Evolutionary conservation across 1,139 yeast species (phyloP), one percentile per base, ranked within the genome.

Genomic region (Hansenula sp.): DNA sequence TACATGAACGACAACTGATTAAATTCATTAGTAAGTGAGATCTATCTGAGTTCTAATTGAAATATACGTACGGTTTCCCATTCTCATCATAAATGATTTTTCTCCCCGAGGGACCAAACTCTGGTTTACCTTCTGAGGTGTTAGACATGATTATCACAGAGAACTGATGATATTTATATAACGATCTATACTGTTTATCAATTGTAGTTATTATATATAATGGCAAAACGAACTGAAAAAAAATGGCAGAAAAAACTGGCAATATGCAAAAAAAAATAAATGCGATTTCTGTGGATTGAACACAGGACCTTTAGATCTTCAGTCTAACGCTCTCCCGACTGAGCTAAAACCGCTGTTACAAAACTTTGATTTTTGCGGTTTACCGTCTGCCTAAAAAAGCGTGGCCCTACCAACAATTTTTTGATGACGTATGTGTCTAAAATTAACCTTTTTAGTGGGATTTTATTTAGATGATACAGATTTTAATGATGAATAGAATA

Each of bases 241-340:
- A 12, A 14, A 14, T 8, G 13, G 26, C 10, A 8, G 25, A 18
- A 5, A 22, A 11, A 6, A 16, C 13, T n/a, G 11, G 5, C 10
- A 21, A 24, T 6, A 4, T 2, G 27, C 12, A 28, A 45, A 22
- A 27, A 41, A 46, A 51, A 57, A 49, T 47, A 46, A 44, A 56
- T 77, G 84, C 83, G 82, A 73, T 64, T 73, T 77, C 79, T 77
- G 83, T 77, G 84, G 83, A 77, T 78, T 79, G 84, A 78, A 78
- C 84, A 75, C 83, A 76, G 78, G 82, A 77, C 84, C 83, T 79
- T 71, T 82, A 79, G 84, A 78, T 78, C 45, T 44, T 42, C 41
- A 40, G 47, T 44, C 45, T 40, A 40, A 37, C 45, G 45, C 45
- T 42, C 45, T 40, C 43, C 43, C 45, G 39, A 39, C 45, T 40